A percentile compares a stretch with the other conserved stretches of the same genome.
Conservation (phyloP, 106 monocot species). For the Apostasia ramifera region DNA sequence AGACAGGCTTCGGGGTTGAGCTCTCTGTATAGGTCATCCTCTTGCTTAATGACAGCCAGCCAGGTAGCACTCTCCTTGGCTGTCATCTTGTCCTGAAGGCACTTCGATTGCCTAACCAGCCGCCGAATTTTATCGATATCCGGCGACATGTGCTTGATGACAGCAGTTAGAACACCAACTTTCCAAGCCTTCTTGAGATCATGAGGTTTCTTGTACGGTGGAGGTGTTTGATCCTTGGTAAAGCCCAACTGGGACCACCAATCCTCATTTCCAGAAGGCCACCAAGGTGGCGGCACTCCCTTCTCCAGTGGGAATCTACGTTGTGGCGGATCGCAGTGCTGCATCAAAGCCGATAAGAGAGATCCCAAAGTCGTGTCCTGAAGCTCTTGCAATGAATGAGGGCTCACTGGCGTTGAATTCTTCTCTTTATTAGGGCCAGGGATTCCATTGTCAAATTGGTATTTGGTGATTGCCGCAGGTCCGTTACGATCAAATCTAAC, state of each 20-base stretch:
- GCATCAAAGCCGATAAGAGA: slow-evolving; percentile 20
- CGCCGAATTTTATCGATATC: slow-evolving; percentile 25
- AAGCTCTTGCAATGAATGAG: slow-evolving; percentile 17
- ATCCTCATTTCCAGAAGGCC: slow-evolving; percentile 18
- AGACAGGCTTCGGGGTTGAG: slow-evolving; percentile 30
- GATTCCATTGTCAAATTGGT: slow-evolving; percentile 18
- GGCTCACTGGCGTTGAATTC: slow-evolving; percentile 14
- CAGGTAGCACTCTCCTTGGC: slow-evolving; percentile 23
- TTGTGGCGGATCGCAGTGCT: slow-evolving; percentile 25
- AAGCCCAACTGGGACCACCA: slow-evolving; percentile 17
- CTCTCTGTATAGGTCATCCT: slow-evolving; percentile 30
- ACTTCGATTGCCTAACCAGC: slow-evolving; percentile 25
- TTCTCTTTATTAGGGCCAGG: slow-evolving; percentile 1
- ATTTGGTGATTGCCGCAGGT: slow-evolving; percentile 13
- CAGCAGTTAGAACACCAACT: slow-evolving; percentile 18
- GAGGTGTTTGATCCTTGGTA: slow-evolving; percentile 2
- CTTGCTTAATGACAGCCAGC: slow-evolving; percentile 30
- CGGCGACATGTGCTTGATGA: slow-evolving; percentile 24
- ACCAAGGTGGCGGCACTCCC: slow-evolving; percentile 21
- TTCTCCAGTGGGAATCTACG: slow-evolving; percentile 24
- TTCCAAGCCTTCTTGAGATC: slow-evolving; percentile 29
- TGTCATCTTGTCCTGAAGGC: slow-evolving; percentile 28
- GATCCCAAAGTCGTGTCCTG: slow-evolving; percentile 23
- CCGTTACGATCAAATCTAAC: slow-evolving; percentile 23
- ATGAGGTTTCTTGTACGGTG: slow-evolving; percentile 25